Conservation (phyloP, 768 basidiomycete genomes). For the Lentinus brumalis region DNA sequence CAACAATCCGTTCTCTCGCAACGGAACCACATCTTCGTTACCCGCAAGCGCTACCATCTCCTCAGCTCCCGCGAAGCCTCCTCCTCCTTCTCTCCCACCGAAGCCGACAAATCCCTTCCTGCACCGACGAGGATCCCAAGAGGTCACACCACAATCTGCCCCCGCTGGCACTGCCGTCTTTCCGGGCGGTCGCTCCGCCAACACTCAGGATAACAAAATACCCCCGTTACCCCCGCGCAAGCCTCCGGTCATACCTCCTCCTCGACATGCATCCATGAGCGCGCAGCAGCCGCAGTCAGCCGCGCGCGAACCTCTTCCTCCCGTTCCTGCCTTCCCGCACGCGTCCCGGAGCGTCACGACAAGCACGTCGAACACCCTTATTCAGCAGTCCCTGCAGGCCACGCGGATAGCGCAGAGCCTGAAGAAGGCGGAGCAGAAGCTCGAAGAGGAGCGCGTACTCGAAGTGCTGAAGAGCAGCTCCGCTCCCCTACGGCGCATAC, state of each 20-base stretch:
- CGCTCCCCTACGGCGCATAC: conserved; percentile 18
- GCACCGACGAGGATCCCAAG: conserved; percentile 28
- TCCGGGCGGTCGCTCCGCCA: conserved; percentile 11
- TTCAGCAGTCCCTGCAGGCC: conserved; percentile 71
- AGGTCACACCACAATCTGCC: conserved; percentile 19
- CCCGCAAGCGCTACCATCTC: conserved; percentile 2
- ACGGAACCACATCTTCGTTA: background rate
- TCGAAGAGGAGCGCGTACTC: conserved; percentile 70
- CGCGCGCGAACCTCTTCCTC: background rate
- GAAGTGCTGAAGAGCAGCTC: conserved; percentile 68
- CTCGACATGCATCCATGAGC: conserved; percentile 37
- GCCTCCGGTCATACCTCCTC: conserved; percentile 41
- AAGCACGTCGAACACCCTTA: conserved; percentile 51
- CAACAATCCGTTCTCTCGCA: background rate
- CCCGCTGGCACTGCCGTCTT: conserved; percentile 12
- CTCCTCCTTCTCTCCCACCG: conserved; percentile 23
- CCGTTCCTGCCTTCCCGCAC: conserved; percentile 18
- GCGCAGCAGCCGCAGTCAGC: conserved; percentile 8
- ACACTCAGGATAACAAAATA: conserved; percentile 11
- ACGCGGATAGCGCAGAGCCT: conserved; percentile 69
- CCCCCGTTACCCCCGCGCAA: conserved; percentile 60
- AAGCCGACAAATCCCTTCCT: conserved; percentile 45
- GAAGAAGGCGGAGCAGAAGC: conserved; percentile 66
- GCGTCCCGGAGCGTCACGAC: conserved; percentile 21
- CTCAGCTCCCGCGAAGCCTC: conserved; percentile 3